Evolutionary conservation across 75 land plant genomes (phyloP).

Genomic region (Sequoia sempervirens): DNA sequence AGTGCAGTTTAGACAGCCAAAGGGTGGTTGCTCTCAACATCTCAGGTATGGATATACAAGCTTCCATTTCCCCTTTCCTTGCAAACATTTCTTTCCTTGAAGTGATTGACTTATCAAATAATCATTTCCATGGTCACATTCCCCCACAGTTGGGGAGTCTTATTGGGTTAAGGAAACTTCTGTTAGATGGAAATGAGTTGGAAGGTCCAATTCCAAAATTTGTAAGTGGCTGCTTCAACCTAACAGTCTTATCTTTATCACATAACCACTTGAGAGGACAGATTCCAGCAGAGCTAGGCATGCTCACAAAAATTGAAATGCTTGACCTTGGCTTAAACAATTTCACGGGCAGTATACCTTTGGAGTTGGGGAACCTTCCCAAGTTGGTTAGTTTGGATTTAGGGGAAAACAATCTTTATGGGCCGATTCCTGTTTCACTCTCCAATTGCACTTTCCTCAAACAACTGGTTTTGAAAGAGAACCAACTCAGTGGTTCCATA

Average conservation of each 20-base stretch:
- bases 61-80: background rate
- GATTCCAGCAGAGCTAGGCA: conserved; percentile 3
- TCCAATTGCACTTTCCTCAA: conserved; percentile 18
- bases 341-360: conserved; percentile 27
- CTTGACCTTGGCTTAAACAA: conserved; percentile 26
- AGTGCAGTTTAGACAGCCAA: conserved; percentile 4
- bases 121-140: conserved; percentile 8
- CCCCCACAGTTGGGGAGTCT: conserved; percentile 18
- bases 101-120: conserved; percentile 12
- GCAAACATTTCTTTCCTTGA: conserved; percentile 8
- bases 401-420: conserved; percentile 22
- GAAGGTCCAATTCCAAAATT: conserved; percentile 20
- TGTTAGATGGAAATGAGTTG: conserved; percentile 20
- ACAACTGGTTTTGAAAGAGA: conserved; percentile 20
- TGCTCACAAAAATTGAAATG: conserved; percentile 6
- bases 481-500: conserved; percentile 24
- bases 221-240: conserved; percentile 1
- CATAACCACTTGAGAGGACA: conserved; percentile 10
- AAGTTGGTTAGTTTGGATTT: conserved; percentile 9
- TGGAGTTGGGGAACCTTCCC: conserved; percentile 14
- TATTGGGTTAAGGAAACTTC: conserved; percentile 8
- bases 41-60: conserved; percentile 7
- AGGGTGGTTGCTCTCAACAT: conserved; percentile 1
- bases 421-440: conserved; percentile 26
- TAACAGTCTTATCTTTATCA: background rate